Evolutionary conservation across 2,329 filamentous ascomycete genomes (phyloP).

Genomic region (Passalora sequoiae): DNA sequence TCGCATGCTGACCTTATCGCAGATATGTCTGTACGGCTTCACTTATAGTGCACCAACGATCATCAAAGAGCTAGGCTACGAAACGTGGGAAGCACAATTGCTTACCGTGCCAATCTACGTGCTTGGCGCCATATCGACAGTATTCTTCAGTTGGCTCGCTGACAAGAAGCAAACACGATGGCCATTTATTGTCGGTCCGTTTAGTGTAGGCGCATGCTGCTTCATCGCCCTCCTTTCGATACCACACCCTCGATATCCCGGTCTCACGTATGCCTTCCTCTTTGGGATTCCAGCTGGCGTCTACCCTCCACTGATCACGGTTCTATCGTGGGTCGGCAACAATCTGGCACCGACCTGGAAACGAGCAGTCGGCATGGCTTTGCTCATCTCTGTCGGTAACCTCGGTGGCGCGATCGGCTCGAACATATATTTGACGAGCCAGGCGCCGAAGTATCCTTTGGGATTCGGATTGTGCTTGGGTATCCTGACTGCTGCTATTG

Average conservation of each 20-base stretch:
- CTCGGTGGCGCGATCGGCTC: slow-evolving; percentile 5
- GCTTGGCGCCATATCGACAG: slow-evolving; percentile 5
- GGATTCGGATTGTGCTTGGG: slow-evolving; percentile 38
- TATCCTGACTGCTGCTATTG: slow-evolving; percentile 19
- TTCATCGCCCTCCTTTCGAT: slow-evolving; percentile 2
- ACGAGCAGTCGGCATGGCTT: slow-evolving; percentile 3
- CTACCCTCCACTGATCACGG: not conserved
- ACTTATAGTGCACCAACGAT: slow-evolving; percentile 44
- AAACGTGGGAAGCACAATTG: slow-evolving; percentile 44
- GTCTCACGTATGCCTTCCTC: slow-evolving; percentile 1
- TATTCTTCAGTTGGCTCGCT: slow-evolving; percentile 16
- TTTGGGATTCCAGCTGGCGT: not conserved
- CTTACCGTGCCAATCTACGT: slow-evolving; percentile 41
- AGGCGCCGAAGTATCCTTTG: slow-evolving; percentile 48
- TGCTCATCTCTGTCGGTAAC: slow-evolving; percentile 4
- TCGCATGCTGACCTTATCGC: not conserved
- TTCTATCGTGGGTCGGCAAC: slow-evolving; percentile 11
- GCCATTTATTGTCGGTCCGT: not conserved
- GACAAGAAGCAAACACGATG: slow-evolving; percentile 10
- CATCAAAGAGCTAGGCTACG: slow-evolving; percentile 60
- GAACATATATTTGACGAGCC: slow-evolving; percentile 38
- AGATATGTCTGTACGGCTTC: slow-evolving; percentile 21
- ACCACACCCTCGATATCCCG: slow-evolving; percentile 1
- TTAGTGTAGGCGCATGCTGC: not conserved
- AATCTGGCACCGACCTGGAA: slow-evolving; percentile 3